Conservation (phyloP, 2,329 filamentous ascomycete genomes). For the Dactylellina drechsleri region DNA sequence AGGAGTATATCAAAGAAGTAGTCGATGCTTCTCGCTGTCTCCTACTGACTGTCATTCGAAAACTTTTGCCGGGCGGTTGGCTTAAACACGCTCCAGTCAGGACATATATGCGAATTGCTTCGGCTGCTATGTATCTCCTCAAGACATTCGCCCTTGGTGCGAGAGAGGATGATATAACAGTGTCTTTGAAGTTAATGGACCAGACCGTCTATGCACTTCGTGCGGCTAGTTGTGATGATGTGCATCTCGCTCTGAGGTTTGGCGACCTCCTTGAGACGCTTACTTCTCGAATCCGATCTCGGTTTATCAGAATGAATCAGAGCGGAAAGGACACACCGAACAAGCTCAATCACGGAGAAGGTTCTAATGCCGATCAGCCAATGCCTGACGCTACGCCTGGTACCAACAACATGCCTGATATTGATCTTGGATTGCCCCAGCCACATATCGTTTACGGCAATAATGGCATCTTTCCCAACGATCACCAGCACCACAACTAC, state of each 20-base stretch:
- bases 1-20: constrained; percentile 79
- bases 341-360: constrained; percentile 53
- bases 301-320: constrained; percentile 69
- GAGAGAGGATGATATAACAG: constrained; percentile 78
- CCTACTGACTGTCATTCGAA: constrained; percentile 79
- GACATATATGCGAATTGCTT: constrained; percentile 87
- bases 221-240: constrained; percentile 83
- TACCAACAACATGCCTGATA: constrained; percentile 39
- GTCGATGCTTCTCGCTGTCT: constrained; percentile 80
- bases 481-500: constrained; percentile 23
- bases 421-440: constrained; percentile 31
- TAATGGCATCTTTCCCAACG: constrained; percentile 9
- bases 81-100: constrained; percentile 84
- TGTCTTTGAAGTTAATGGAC: constrained; percentile 79
- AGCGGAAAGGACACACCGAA: constrained; percentile 60
- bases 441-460: constrained; percentile 41
- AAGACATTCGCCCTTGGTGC: constrained; percentile 86
- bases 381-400: constrained; percentile 54
- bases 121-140: constrained; percentile 83
- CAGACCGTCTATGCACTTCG: constrained; percentile 77
- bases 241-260: constrained; percentile 84
- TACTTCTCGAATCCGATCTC: constrained; percentile 76
- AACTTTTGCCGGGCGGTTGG: constrained; percentile 77
- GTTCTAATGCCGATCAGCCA: constrained; percentile 47
- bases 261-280: constrained; percentile 83